phyloP scores from a whole-genome alignment of 495 filamentous ascomycete species.

The Hypoxylon fuscum region DNA sequence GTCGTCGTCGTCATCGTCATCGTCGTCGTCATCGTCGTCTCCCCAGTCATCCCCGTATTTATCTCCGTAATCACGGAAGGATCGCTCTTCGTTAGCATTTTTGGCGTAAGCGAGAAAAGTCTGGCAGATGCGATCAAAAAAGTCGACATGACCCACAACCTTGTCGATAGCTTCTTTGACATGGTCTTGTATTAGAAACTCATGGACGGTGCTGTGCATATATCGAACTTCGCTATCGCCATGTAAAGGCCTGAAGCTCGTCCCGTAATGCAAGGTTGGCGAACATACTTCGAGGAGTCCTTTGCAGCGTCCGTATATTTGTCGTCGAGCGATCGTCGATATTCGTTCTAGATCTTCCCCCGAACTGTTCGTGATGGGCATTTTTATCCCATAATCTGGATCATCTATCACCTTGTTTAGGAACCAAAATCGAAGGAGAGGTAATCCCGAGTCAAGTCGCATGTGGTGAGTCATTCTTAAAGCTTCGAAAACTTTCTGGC shows the following conservation, averaged over 20 bases:
- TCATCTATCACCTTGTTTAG: slow-evolving; percentile 15
- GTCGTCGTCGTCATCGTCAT: too few relatives aligned
- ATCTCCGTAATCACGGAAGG: neutral
- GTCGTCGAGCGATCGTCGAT: slow-evolving; percentile 1
- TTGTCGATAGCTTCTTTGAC: neutral
- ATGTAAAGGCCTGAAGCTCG: neutral
- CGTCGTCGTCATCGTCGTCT: too few relatives aligned
- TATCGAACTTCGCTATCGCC: slow-evolving; percentile 5
- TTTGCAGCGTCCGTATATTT: slow-evolving; percentile 14
- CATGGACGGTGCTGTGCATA: slow-evolving; percentile 22
- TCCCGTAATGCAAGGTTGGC: neutral
- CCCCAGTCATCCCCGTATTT: too few relatives aligned
- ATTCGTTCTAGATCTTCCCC: too few relatives aligned
- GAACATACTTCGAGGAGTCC: slow-evolving; percentile 16
- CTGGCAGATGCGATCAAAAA: slow-evolving; percentile 4
- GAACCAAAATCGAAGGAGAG: slow-evolving; percentile 14
- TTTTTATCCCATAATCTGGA: slow-evolving; percentile 1
- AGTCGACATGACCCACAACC: neutral
- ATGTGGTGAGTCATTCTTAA: slow-evolving; percentile 2
- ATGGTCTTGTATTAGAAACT: slow-evolving; percentile 13
- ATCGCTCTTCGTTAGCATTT: neutral
- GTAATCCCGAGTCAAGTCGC: neutral
- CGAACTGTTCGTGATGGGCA: neutral
- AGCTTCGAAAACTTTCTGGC: slow-evolving; percentile 7
- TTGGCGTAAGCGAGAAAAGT: neutral